Evolutionary conservation across 495 filamentous ascomycete species (phyloP), one percentile per base, ranked within the genome.

Genomic region (Penicillium daleae): DNA sequence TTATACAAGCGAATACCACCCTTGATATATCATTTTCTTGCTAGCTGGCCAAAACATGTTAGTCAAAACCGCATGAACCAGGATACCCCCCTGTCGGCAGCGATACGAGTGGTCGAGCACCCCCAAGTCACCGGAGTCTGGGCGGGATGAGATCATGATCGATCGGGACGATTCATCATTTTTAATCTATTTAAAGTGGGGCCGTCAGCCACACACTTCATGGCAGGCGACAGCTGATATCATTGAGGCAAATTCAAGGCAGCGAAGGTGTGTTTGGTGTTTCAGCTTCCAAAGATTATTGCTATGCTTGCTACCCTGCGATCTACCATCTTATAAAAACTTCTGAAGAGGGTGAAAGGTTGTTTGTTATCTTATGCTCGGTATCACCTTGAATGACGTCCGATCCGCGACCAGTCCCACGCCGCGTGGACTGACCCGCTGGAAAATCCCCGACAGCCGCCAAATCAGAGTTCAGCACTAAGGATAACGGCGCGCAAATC

Each of bases 111-210:
- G 57, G 35, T 44, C 21, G 62, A 59, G 59, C 51, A 50, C 37
- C 55, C 31, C 26, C 57, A 51, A 54, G 52, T 52, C 52, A 42
- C 51, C 55, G 50, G 66, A 44, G 59, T 57, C 40, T 68, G 60
- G 63, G 65, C 60, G 57, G 68, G 59, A 73, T 73, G 70, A 73
- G 68, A 73, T 72, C 70, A 72, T 70, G 63, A 53, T 59, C 60
- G 66, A 66, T 69, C 64, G 62, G 54, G 3, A 35, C 60, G 61
- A 61, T 69, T 64, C 67, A 69, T 69, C 64, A 69, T 68, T 55
- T 72, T 71, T 71, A 73, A 73, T 73, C 57, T 73, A 73, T 73
- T 69, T 56, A 26, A n/a, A 63, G 70, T 73, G 70, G 70, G 69
- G 68, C 51, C 63, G 26, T 63, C 70, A 71, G 70, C 70, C 70